Evolutionary conservation across 2,329 filamentous ascomycete species (phyloP).

Genomic region (Orbilia ellipsospora): DNA sequence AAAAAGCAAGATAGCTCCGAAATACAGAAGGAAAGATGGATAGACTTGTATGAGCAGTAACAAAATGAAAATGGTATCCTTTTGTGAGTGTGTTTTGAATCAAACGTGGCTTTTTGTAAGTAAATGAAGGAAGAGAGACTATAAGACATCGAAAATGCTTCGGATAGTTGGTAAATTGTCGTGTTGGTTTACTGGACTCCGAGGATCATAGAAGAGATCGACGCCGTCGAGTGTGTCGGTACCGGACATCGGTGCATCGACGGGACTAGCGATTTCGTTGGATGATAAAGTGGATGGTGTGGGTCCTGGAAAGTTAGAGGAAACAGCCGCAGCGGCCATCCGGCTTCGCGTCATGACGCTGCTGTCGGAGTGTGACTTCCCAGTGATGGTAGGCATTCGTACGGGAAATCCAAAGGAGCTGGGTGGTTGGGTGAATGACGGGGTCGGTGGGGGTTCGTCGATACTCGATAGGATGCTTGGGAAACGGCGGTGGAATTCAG

Average conservation of each 20-base stretch:
- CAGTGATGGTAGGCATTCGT: conserved; percentile 46
- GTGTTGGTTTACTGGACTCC: conserved; percentile 57
- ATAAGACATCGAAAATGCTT: conserved; percentile 60
- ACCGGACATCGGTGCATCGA: conserved; percentile 40
- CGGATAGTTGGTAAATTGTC: conserved; percentile 58
- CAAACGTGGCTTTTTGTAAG: not conserved
- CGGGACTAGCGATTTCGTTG: conserved; percentile 55
- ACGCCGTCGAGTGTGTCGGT: conserved; percentile 48
- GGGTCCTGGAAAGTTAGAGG: conserved; percentile 46
- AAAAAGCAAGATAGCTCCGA: conserved; percentile 45
- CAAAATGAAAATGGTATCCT: conserved; percentile 32
- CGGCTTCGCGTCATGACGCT: conserved; percentile 40
- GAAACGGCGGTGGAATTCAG: conserved; percentile 53
- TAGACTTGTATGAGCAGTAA: not conserved
- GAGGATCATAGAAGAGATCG: conserved; percentile 57
- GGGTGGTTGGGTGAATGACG: conserved; percentile 45
- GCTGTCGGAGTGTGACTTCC: conserved; percentile 42
- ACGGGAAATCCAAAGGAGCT: conserved; percentile 51
- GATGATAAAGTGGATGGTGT: conserved; percentile 39
- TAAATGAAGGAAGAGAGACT: not conserved
- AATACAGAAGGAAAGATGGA: conserved; percentile 29
- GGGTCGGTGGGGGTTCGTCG: conserved; percentile 53
- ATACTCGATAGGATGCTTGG: conserved; percentile 53
- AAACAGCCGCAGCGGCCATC: conserved; percentile 20
- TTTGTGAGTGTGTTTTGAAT: not conserved